Evolutionary conservation across 306 rosid species (phyloP).

Genomic region (Cucumis cinereus): DNA sequence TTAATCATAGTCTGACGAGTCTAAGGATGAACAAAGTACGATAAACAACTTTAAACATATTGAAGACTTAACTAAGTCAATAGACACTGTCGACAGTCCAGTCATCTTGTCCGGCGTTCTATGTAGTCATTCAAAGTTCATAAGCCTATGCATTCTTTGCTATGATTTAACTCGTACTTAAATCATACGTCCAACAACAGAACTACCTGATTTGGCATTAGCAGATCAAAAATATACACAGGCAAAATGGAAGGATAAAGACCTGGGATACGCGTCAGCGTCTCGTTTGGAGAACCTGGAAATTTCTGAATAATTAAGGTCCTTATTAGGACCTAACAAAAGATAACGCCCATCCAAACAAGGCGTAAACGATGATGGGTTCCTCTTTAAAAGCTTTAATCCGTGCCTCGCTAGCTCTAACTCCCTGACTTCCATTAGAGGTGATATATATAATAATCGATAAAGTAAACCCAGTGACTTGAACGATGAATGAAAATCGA

Average conservation of each 20-base stretch:
- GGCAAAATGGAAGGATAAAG: background rate
- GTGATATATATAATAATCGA: background rate
- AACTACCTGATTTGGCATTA: background rate
- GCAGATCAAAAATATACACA: background rate
- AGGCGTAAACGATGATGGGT: slow-evolving; percentile 85
- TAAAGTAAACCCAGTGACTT: background rate
- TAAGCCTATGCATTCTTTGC: background rate
- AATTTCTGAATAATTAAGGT: slow-evolving; percentile 59
- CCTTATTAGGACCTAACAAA: slow-evolving; percentile 58
- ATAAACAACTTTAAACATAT: background rate
- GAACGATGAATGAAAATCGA: background rate
- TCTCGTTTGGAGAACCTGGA: slow-evolving; percentile 67
- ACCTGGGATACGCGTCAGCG: slow-evolving; percentile 82
- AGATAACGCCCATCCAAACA: slow-evolving; percentile 86
- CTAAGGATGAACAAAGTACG: background rate
- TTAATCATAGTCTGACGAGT: background rate
- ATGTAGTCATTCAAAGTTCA: background rate
- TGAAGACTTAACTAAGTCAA: background rate
- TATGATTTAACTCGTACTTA: background rate
- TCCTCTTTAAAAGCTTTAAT: slow-evolving; percentile 66
- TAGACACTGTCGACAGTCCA: background rate
- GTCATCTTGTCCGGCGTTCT: background rate
- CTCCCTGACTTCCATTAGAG: slow-evolving; percentile 28
- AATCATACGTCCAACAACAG: background rate
- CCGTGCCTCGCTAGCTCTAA: slow-evolving; percentile 70